These are phyloP conservation scores for Hypoxylon intermedium DNA, from an alignment of 495 filamentous ascomycete species.

Conservation along the genomic window DNA sequence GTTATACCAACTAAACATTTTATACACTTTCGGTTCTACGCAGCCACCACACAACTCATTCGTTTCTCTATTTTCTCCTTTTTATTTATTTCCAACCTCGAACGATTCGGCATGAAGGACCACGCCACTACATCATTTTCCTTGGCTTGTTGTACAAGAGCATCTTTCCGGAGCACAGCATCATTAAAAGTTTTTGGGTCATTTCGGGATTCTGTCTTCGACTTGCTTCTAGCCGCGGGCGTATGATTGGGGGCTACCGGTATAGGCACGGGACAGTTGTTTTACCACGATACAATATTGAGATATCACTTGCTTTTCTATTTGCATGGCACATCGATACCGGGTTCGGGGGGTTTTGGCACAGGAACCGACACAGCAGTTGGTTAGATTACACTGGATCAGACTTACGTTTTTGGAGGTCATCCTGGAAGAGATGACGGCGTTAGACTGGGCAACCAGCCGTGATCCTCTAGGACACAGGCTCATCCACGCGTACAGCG, in stretches of 20 bases:
- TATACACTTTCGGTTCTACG: slow-evolving; percentile 31
- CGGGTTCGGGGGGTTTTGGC: slow-evolving; percentile 38
- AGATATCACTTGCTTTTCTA: slow-evolving; percentile 47
- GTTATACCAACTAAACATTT: slow-evolving; percentile 38
- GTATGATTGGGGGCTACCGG: slow-evolving; percentile 43
- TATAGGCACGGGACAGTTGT: slow-evolving; percentile 38
- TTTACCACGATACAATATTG: slow-evolving; percentile 47
- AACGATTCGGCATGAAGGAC: slow-evolving; percentile 40
- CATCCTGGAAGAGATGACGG: slow-evolving; percentile 14
- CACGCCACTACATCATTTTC: slow-evolving; percentile 47
- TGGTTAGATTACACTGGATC: slow-evolving; percentile 31
- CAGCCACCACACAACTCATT: slow-evolving; percentile 48
- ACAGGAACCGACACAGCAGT: slow-evolving; percentile 31
- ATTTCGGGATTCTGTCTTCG: slow-evolving; percentile 46
- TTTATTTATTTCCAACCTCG: slow-evolving; percentile 30
- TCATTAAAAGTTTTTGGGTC: slow-evolving; percentile 57
- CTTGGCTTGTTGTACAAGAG: slow-evolving; percentile 57
- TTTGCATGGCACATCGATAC: slow-evolving; percentile 46
- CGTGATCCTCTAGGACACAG: slow-evolving; percentile 26
- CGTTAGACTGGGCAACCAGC: slow-evolving; percentile 34
- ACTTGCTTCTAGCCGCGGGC: slow-evolving; percentile 45
- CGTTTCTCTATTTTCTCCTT: slow-evolving; percentile 33
- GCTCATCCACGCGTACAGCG: slow-evolving; percentile 41
- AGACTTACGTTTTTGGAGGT: slow-evolving; percentile 25
- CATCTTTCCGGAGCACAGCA: slow-evolving; percentile 62